Evolutionary conservation across 2,329 filamentous ascomycete genomes (phyloP), one percentile per base, ranked within the genome.

Genomic region (Exophiala spinifera): DNA sequence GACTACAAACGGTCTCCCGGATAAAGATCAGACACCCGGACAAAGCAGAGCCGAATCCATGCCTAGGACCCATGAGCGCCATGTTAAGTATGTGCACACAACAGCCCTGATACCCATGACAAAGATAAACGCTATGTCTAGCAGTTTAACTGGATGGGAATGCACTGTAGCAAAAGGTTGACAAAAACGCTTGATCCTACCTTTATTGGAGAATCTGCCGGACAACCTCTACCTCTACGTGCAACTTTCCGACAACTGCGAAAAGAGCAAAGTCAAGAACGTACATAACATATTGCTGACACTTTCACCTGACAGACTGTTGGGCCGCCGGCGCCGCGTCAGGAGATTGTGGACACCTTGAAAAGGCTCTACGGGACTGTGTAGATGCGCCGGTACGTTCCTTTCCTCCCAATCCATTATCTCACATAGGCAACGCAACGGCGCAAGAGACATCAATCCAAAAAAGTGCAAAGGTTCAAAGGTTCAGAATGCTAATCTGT

Each of bases 381-480:
- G 96, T 96, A 90, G 92, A 97, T 76, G 81, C 81, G 52, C 85
- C 86, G 59, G 83, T 87, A 79, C 67, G 78, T 77, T 70, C 55
- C 65, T 47, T 77, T 70, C 55, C 65, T 47, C 19, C 8, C n/a
- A 46, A 14, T 14, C 14, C 11, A 10, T 3, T n/a, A 50, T 21
- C 25, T 42, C n/a, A 31, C 3, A 8, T 31, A 10, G 6, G 28
- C 28, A 8, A 31, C 6, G 6, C 28, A 8, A 31, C 28, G 28
- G n/a, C n/a, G n/a, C n/a, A n/a, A n/a, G n/a, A n/a, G n/a, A n/a
- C n/a, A n/a, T n/a, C n/a, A n/a, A n/a, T n/a, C n/a, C n/a, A n/a
- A n/a, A n/a, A n/a, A n/a, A n/a, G n/a, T n/a, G n/a, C n/a, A n/a
- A n/a, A n/a, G 11, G 28, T 7, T 31, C 28, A 31, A 8, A 10